A percentile compares a stretch with the other conserved stretches of the same genome.
Evolutionary conservation across 192 early-diverging fungal genomes (phyloP).

Genomic region (Diversispora epigaea): DNA sequence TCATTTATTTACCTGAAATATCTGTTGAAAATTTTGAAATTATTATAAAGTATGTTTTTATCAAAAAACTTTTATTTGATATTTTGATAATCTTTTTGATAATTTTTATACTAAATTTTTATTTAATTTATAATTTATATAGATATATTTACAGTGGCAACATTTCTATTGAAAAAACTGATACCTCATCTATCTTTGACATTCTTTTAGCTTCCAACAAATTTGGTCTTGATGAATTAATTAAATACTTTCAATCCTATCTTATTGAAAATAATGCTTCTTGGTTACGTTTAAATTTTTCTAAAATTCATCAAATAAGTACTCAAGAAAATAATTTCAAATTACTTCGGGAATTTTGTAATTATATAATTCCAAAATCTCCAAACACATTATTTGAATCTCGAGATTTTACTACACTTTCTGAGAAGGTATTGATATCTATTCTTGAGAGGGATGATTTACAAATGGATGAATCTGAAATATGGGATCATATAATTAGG

Average conservation of each 20-base stretch:
- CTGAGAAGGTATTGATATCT: neutral
- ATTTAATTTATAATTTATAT: neutral
- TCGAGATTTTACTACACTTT: neutral
- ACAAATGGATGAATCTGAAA: constrained; percentile 2
- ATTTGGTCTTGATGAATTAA: neutral
- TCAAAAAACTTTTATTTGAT: too few species aligned
- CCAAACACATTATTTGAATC: constrained; percentile 1
- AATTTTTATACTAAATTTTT: neutral
- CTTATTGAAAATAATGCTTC: neutral
- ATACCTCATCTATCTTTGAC: neutral
- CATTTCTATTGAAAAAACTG: neutral
- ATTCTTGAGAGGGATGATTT: neutral
- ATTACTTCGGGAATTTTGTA: neutral
- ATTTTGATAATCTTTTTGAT: neutral
- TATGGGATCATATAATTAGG: neutral
- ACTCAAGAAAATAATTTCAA: neutral
- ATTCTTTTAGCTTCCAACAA: neutral
- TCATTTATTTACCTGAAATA: neutral
- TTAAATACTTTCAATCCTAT: neutral
- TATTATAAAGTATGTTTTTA: neutral
- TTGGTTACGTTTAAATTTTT: neutral
- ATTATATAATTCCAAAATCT: neutral
- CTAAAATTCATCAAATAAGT: neutral
- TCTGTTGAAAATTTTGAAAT: neutral
- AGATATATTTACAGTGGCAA: neutral